Evolutionary conservation across 1,139 yeast species (phyloP).

Genomic region (Magnusiomyces tetraspermus): DNA sequence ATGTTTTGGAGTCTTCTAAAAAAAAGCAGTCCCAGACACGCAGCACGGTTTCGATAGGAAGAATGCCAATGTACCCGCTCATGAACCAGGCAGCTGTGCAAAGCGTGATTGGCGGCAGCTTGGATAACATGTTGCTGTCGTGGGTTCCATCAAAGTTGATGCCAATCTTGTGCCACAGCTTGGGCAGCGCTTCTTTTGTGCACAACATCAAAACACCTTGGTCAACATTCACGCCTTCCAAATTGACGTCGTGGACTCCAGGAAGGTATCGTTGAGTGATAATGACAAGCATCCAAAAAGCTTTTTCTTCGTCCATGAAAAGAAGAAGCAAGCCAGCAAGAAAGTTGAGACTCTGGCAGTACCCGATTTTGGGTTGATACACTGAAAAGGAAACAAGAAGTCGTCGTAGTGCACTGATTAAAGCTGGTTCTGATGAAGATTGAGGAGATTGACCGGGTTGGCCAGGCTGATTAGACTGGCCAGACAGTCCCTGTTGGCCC

Average conservation of each 20-base stretch:
- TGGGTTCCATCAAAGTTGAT: conserved; percentile 34
- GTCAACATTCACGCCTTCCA: conserved; percentile 91
- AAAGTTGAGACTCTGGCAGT: conserved; percentile 90
- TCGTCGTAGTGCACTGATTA: conserved; percentile 65
- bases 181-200: conserved; percentile 73
- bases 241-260: conserved; percentile 78
- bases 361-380: conserved; percentile 84
- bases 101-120: conserved; percentile 80
- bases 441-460: not conserved
- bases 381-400: conserved; percentile 78
- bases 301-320: conserved; percentile 78
- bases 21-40: conserved; percentile 93
- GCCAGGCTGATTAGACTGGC: conserved; percentile 3
- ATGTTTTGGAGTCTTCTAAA: conserved; percentile 81
- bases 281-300: conserved; percentile 94
- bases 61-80: conserved; percentile 81
- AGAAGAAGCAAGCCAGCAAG: conserved; percentile 75
- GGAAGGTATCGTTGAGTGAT: conserved; percentile 80
- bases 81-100: conserved; percentile 98
- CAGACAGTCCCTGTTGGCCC: not conserved
- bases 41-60: conserved; percentile 80
- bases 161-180: conserved; percentile 55
- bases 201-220: conserved; percentile 92
- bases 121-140: conserved; percentile 56
- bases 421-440: conserved; percentile 42